phyloP scores from a whole-genome alignment of 2,329 filamentous ascomycete genomes.

The Venturiaceae sp. region DNA sequence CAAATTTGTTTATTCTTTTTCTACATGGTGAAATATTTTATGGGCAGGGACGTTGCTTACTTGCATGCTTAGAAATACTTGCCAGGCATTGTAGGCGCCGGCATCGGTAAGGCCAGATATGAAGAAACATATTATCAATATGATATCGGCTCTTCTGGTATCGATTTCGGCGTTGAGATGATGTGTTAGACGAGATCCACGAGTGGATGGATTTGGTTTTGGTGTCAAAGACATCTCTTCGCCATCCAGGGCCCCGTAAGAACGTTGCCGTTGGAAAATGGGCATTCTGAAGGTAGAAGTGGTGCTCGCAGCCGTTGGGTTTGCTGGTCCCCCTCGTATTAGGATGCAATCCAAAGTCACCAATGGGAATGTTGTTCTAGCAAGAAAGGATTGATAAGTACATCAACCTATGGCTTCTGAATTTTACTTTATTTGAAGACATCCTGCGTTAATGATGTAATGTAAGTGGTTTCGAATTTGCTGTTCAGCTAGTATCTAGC shows the following conservation, averaged over 20 bases:
- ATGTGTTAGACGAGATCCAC: background rate
- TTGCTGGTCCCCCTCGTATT: background rate
- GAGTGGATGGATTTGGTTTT: background rate
- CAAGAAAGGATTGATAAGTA: too few species aligned
- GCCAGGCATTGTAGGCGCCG: slow-evolving; percentile 66
- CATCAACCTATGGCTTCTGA: too few species aligned
- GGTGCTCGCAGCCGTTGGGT: too few species aligned
- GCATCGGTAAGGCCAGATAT: slow-evolving; percentile 72
- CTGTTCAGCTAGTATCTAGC: background rate
- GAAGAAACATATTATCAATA: slow-evolving; percentile 63
- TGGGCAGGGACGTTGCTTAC: too few species aligned
- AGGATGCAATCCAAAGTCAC: background rate
- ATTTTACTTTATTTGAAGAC: too few species aligned
- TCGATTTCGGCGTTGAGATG: slow-evolving; percentile 41
- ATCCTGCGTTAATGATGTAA: background rate
- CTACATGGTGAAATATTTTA: background rate
- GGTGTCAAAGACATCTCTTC: background rate
- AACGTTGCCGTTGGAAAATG: too few species aligned
- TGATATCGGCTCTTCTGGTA: slow-evolving; percentile 55
- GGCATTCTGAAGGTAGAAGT: too few species aligned
- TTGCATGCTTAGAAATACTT: slow-evolving; percentile 76
- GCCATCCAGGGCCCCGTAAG: background rate
- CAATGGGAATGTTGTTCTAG: background rate
- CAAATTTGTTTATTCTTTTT: background rate
- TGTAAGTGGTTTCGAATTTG: background rate